Conservation (phyloP, 164 flowering plant genomes). For the Malania oleifera region DNA sequence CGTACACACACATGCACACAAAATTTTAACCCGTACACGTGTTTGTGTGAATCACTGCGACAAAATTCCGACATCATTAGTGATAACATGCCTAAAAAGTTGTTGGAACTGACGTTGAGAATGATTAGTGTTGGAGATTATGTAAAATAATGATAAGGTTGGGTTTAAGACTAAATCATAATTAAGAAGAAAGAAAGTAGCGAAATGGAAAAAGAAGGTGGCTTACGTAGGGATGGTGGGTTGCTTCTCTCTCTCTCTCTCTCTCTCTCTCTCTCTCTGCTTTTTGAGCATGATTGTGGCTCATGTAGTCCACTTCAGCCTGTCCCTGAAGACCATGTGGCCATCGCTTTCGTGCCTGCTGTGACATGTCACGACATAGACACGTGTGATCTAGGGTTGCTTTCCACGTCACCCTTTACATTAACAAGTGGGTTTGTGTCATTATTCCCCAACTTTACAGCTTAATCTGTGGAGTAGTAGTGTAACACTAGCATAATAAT, state of each 20-base stretch:
- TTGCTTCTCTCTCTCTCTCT: not conserved
- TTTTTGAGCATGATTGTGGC: conserved; percentile 14
- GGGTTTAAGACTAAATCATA: conserved; percentile 7
- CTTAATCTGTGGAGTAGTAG: not conserved
- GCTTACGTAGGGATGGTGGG: not conserved
- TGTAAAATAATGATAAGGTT: conserved; percentile 4
- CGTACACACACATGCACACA: too few species aligned
- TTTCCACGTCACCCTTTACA: too few species aligned
- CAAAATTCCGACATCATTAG: conserved; percentile 18
- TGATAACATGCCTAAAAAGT: not conserved
- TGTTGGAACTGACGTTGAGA: conserved; percentile 15
- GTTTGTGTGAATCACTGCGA: conserved; percentile 10
- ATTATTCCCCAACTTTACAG: conserved; percentile 10
- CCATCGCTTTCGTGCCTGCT: conserved; percentile 15
- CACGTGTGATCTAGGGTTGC: conserved; percentile 10
- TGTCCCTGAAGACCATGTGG: conserved; percentile 13
- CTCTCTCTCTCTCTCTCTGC: conserved; percentile 1
- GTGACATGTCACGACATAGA: conserved; percentile 18
- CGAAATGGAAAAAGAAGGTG: not conserved
- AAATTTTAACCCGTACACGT: too few species aligned
- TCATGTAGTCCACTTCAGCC: conserved; percentile 11
- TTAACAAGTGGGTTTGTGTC: not conserved
- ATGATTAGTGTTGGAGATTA: conserved; percentile 18
- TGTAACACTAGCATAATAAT: conserved; percentile 2
- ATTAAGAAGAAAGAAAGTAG: conserved; percentile 5